Conservation (phyloP, 257 asterid genomes). For the Solanum ossicruentum region DNA sequence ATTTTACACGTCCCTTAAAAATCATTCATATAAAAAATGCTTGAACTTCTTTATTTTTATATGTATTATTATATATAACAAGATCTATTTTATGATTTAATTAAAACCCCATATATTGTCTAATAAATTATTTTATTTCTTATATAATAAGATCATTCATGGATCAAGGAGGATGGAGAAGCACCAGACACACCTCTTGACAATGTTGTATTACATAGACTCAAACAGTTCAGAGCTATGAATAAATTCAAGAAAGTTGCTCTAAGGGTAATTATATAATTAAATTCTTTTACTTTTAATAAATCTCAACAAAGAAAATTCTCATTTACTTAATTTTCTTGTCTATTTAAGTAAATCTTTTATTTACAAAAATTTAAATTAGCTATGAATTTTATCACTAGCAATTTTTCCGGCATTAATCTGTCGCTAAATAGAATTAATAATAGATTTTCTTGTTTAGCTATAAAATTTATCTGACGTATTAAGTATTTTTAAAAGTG, state of each 20-base stretch:
- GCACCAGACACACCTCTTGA: slow-evolving; percentile 65
- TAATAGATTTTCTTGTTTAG: not conserved
- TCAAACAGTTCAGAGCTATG: slow-evolving; percentile 68
- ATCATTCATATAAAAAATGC: too few species aligned
- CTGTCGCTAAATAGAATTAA: too few species aligned
- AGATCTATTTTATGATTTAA: not conserved
- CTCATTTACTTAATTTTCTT: not conserved
- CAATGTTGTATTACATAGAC: slow-evolving; percentile 51
- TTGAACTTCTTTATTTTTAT: not conserved
- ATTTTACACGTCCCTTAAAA: not conserved
- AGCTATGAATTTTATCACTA: too few species aligned
- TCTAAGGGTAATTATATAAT: slow-evolving; percentile 32
- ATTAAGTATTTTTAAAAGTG: not conserved
- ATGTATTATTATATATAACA: not conserved
- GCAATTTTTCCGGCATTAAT: too few species aligned
- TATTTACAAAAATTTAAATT: too few species aligned
- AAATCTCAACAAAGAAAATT: not conserved
- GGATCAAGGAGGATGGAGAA: slow-evolving; percentile 72
- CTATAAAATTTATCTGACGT: not conserved
- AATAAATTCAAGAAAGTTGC: slow-evolving; percentile 64
- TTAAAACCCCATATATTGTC: not conserved
- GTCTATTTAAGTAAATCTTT: not conserved
- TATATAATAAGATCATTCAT: slow-evolving; percentile 44
- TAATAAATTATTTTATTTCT: not conserved
- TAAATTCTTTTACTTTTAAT: not conserved